phyloP scores from a whole-genome alignment of 1,284 basidiomycete species.

The Ganoderma leucocontextum region DNA sequence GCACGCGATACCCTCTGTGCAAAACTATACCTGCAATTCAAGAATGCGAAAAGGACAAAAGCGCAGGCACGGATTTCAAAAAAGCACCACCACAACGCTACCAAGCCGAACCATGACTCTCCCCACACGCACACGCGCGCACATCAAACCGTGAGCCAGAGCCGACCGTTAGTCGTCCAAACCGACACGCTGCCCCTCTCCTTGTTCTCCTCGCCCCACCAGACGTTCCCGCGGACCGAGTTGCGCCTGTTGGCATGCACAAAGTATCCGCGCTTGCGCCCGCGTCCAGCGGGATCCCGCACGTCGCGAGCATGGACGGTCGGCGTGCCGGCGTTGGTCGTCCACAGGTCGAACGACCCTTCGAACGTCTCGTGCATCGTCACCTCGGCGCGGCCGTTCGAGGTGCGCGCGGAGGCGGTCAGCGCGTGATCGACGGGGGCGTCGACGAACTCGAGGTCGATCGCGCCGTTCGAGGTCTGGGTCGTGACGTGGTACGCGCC shows the following conservation, averaged over 20 bases:
- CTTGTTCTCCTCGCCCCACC: conserved; percentile 11
- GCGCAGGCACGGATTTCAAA: neutral
- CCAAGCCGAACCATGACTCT: neutral
- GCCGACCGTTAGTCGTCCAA: conserved; percentile 14
- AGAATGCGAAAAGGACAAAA: neutral
- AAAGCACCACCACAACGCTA: neutral
- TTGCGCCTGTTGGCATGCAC: neutral
- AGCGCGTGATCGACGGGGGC: conserved; percentile 51
- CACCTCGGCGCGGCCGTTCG: conserved; percentile 43
- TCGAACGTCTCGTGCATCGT: conserved; percentile 51
- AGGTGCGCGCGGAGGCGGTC: conserved; percentile 42
- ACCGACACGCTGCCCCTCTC: conserved; percentile 6
- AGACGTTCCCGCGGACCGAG: conserved; percentile 6
- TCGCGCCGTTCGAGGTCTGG: conserved; percentile 33
- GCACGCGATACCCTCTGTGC: too few relatives aligned
- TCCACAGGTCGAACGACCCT: conserved; percentile 48
- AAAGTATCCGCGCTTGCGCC: conserved; percentile 3
- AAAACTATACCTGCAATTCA: conserved; percentile 6
- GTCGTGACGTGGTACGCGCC: conserved; percentile 43
- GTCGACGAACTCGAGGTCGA: conserved; percentile 43
- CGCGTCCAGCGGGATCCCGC: conserved; percentile 10
- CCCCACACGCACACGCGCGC: neutral
- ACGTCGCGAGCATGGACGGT: conserved; percentile 25
- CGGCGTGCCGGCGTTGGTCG: conserved; percentile 20
- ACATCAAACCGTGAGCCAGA: conserved; percentile 6